Conservation (phyloP, 345 rosid genomes). For the Melaleuca quinquenervia region DNA sequence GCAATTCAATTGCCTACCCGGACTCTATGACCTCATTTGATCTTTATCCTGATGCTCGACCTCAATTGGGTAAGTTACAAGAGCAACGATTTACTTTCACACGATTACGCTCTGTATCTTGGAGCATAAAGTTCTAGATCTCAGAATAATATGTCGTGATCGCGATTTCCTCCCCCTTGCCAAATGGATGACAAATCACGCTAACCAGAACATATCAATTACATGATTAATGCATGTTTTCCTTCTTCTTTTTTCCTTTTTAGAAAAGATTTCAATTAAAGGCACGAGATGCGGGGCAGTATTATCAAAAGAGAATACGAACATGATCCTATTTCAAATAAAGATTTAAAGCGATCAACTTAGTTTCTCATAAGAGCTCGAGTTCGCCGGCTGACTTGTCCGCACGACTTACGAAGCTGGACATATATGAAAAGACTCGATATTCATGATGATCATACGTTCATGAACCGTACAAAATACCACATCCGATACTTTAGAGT, state of each 20-base stretch:
- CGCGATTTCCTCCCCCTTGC: no score
- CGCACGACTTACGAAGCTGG: accelerated
- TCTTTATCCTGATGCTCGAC: background rate
- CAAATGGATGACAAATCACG: no score
- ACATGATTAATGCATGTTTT: background rate
- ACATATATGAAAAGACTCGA: no score
- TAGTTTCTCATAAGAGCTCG: no score
- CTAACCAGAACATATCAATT: background rate
- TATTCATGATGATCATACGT: no score
- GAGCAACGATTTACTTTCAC: background rate
- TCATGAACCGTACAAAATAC: background rate
- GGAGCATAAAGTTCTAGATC: background rate
- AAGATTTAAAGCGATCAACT: no score
- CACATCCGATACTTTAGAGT: background rate
- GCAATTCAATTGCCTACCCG: background rate
- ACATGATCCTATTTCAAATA: no score
- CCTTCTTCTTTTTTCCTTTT: background rate
- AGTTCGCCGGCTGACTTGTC: accelerated
- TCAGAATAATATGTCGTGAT: background rate
- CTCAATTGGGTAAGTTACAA: background rate
- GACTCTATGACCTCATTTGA: background rate
- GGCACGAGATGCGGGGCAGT: background rate
- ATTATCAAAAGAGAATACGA: no score
- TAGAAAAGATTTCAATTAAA: accelerated
- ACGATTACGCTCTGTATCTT: background rate